phyloP scores from a whole-genome alignment of 1,139 yeast species.

The Lodderomyces beijingensis region DNA sequence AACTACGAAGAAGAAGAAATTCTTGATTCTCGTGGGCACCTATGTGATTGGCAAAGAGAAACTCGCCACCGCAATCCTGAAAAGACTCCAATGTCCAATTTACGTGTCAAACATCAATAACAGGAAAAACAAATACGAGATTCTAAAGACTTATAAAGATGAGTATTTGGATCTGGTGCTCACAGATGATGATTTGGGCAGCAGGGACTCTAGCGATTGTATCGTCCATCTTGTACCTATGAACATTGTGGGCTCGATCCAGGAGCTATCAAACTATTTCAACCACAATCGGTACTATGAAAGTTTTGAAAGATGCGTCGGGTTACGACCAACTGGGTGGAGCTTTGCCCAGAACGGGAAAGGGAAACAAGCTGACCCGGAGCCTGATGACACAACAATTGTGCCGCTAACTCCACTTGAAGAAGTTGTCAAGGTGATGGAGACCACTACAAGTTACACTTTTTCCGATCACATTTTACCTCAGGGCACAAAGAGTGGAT shows the following conservation, averaged over 20 bases:
- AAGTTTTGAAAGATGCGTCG: slow-evolving; percentile 54
- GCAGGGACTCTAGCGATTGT: slow-evolving; percentile 39
- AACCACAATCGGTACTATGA: slow-evolving; percentile 43
- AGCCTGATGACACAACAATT: neutral
- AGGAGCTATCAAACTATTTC: slow-evolving; percentile 46
- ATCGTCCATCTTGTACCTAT: slow-evolving; percentile 72
- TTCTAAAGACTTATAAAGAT: slow-evolving; percentile 34
- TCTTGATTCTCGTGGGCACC: slow-evolving; percentile 76
- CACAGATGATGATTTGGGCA: slow-evolving; percentile 29
- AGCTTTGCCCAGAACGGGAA: slow-evolving; percentile 32
- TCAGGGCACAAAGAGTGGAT: slow-evolving; percentile 22
- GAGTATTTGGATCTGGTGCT: slow-evolving; percentile 28
- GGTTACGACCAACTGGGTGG: slow-evolving; percentile 88
- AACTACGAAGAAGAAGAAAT: slow-evolving; percentile 27
- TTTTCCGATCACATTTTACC: slow-evolving; percentile 29
- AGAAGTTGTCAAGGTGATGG: slow-evolving; percentile 17
- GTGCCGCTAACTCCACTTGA: slow-evolving; percentile 9
- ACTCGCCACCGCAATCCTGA: slow-evolving; percentile 67
- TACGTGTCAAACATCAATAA: slow-evolving; percentile 45
- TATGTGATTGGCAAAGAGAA: slow-evolving; percentile 91
- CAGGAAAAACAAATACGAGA: slow-evolving; percentile 44
- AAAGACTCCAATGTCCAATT: slow-evolving; percentile 48
- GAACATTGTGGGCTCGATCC: slow-evolving; percentile 35
- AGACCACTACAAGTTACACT: slow-evolving; percentile 20
- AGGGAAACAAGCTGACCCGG: slow-evolving; percentile 4